These are phyloP conservation scores for Microbotryum saponariae DNA, from an alignment of 1,284 basidiomycete species.

Conservation along the genomic window DNA sequence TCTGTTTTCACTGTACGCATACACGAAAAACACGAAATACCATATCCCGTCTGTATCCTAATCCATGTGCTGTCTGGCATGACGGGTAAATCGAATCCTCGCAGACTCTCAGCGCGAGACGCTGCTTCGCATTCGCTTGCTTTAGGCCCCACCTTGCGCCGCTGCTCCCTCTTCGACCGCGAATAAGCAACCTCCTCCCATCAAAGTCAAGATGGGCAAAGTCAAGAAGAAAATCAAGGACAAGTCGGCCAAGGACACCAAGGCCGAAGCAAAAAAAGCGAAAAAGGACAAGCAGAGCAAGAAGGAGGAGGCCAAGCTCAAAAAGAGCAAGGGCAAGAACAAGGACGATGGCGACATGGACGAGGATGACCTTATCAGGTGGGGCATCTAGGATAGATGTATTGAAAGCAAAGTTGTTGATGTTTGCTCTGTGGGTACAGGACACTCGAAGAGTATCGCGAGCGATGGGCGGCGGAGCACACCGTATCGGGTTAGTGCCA, in stretches of 20 bases:
- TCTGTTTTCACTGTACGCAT: no score
- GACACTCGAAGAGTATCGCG: conserved; percentile 53
- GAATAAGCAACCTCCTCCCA: background rate
- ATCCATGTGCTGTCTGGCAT: no score
- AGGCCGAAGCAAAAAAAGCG: conserved; percentile 47
- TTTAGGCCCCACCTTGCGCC: no score
- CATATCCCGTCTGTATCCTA: no score
- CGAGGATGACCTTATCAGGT: conserved; percentile 64
- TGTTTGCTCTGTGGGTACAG: conserved; percentile 18
- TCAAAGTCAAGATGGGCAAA: conserved; percentile 11
- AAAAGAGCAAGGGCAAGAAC: conserved; percentile 54
- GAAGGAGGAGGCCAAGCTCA: conserved; percentile 38
- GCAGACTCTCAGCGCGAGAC: no score
- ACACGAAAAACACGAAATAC: no score
- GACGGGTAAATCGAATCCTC: no score
- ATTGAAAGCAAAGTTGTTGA: no score
- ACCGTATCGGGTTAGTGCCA: conserved; percentile 49
- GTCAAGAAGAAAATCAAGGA: conserved; percentile 19
- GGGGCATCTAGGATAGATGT: no score
- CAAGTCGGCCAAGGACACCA: conserved; percentile 51
- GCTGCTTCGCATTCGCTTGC: no score
- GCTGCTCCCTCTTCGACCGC: no score
- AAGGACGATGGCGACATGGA: conserved; percentile 50
- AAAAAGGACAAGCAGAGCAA: conserved; percentile 54
- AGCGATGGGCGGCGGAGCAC: conserved; percentile 60